A percentile compares a stretch with the other conserved stretches of the same genome.
phyloP scores from a whole-genome alignment of 805 yeast genomes.

The Candida maesae region DNA sequence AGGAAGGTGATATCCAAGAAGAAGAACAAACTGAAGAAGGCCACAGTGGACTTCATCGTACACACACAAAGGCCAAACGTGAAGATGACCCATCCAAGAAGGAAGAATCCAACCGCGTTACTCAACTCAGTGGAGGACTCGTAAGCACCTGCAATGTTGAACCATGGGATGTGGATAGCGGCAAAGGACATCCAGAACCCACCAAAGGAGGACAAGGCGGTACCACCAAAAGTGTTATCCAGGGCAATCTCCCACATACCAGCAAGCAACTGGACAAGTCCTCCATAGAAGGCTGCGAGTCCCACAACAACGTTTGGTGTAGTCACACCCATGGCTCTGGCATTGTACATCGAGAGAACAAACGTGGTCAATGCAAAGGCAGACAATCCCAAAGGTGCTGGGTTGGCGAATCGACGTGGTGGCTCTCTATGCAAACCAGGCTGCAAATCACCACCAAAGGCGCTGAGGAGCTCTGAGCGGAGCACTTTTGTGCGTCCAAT shows the following conservation, averaged over 20 bases:
- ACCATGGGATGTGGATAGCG: conserved; percentile 54
- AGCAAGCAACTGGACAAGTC: conserved; percentile 53
- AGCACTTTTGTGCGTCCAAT: conserved; percentile 72
- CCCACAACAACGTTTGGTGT: conserved; percentile 54
- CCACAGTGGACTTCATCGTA: conserved; percentile 62
- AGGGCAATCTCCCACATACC: conserved; percentile 64
- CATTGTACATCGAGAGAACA: conserved; percentile 52
- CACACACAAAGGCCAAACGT: conserved; percentile 50
- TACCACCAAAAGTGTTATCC: conserved; percentile 66
- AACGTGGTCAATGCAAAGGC: conserved; percentile 58
- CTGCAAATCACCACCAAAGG: conserved; percentile 81
- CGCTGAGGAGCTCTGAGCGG: conserved; percentile 53
- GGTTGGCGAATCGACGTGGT: conserved; percentile 56
- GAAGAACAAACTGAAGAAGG: conserved; percentile 56
- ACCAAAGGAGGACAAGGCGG: conserved; percentile 60
- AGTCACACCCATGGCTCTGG: conserved; percentile 49
- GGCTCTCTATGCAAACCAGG: conserved; percentile 65
- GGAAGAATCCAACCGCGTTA: conserved; percentile 55
- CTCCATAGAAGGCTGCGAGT: conserved; percentile 60
- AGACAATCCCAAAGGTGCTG: conserved; percentile 53
- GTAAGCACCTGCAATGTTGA: conserved; percentile 58
- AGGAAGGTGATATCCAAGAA: conserved; percentile 51
- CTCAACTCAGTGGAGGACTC: too few relatives aligned
- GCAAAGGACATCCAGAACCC: conserved; percentile 69
- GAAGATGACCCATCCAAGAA: conserved; percentile 62